These are phyloP conservation scores for Rhizomucor pusillus DNA, from an alignment of 371 early-diverging fungal species.

Conservation along the genomic window DNA sequence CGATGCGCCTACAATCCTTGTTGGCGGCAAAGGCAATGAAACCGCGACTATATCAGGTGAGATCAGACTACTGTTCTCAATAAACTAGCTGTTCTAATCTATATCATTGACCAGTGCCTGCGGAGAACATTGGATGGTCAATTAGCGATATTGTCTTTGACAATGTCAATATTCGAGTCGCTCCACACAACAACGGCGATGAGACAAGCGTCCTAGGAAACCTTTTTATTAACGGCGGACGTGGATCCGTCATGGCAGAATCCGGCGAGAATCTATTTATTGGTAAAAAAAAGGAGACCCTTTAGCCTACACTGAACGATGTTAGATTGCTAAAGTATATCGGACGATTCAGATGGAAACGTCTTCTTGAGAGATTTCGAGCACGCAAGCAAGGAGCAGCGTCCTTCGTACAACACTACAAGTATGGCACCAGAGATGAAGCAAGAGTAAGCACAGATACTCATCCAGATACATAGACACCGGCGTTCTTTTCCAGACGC, in stretches of 20 bases:
- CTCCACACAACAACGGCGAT: conserved; percentile 24
- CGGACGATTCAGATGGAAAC: conserved; percentile 35
- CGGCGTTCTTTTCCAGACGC: conserved; percentile 32
- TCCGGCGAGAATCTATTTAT: conserved; percentile 27
- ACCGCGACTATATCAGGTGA: conserved; percentile 16
- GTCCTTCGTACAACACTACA: conserved; percentile 28
- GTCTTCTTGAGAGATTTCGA: conserved; percentile 36
- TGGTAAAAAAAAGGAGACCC: conserved; percentile 23
- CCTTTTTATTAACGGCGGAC: conserved; percentile 36
- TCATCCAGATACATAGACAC: conserved; percentile 18
- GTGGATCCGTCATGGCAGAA: conserved; percentile 27
- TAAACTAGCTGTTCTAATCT: background rate
- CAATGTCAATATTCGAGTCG: conserved; percentile 33
- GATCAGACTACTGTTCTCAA: background rate
- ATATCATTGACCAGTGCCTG: conserved; percentile 12
- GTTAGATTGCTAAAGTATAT: too few species aligned
- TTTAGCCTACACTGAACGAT: too few species aligned
- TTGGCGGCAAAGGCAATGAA: conserved; percentile 1
- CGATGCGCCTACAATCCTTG: conserved; percentile 13
- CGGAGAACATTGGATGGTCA: conserved; percentile 26
- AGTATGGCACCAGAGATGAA: conserved; percentile 16
- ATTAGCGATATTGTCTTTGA: conserved; percentile 42
- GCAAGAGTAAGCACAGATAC: background rate
- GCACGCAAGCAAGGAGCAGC: conserved; percentile 22
- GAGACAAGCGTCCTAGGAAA: conserved; percentile 33